Evolutionary conservation across 208 protist genomes (phyloP).

Genomic region (Trypanosoma rangeli): DNA sequence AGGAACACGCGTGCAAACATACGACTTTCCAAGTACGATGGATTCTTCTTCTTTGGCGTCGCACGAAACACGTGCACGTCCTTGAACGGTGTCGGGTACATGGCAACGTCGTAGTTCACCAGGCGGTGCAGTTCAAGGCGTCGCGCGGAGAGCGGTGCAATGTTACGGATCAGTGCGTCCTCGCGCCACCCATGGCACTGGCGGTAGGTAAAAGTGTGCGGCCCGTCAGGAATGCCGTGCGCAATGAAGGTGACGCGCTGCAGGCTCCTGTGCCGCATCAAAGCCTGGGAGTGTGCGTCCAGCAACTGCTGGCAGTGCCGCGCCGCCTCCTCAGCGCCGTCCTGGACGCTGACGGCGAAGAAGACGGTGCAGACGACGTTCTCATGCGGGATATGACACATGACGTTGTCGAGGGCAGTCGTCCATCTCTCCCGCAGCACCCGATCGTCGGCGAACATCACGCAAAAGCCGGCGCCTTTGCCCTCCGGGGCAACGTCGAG

Average conservation of each 20-base stretch:
- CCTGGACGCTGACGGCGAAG: constrained; percentile 49
- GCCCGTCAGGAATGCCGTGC: constrained; percentile 63
- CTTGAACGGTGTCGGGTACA: constrained; percentile 81
- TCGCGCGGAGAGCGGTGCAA: constrained; percentile 94
- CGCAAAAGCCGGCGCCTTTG: constrained; percentile 40
- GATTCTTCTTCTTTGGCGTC: constrained; percentile 59
- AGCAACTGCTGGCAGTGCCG: constrained; percentile 48
- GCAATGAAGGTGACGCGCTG: constrained; percentile 70
- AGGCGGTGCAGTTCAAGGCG: constrained; percentile 94
- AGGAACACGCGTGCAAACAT: constrained; percentile 95
- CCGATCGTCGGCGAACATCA: constrained; percentile 67
- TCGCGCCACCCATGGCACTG: constrained; percentile 53
- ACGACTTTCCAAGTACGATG: constrained; percentile 72
- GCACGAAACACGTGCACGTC: constrained; percentile 93
- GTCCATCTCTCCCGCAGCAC: constrained; percentile 34
- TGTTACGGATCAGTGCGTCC: constrained; percentile 93
- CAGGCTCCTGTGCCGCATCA: constrained; percentile 34
- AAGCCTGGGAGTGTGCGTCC: constrained; percentile 37
- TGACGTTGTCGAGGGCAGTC: constrained; percentile 36
- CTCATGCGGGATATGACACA: constrained; percentile 32
- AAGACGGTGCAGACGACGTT: constrained; percentile 57
- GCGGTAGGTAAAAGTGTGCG: constrained; percentile 94
- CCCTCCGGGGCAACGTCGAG: constrained; percentile 6
- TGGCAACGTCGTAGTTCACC: constrained; percentile 91
- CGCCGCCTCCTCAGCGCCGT: constrained; percentile 43